Conservation (phyloP, 495 filamentous ascomycete species). For the Penicillium waksmanii region DNA sequence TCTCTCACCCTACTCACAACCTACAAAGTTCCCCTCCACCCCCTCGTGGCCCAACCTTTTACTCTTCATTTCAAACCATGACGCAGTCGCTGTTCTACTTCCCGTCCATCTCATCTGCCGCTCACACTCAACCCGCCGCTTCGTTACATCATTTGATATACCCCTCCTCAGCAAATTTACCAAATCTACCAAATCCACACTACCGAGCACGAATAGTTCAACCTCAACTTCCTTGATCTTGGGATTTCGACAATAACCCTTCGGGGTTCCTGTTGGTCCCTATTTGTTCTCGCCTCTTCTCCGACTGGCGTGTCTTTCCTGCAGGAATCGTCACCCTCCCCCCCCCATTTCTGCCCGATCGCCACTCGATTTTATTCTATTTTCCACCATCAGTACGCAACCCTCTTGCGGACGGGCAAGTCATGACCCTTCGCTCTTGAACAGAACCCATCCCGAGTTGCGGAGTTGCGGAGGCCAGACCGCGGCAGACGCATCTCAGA, state of each 20-base stretch:
- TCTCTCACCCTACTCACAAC: background rate
- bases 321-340: slow-evolving; percentile 9
- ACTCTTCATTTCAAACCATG: slow-evolving; percentile 41
- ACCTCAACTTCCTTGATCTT: slow-evolving; percentile 21
- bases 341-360: slow-evolving; percentile 26
- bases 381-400: slow-evolving; percentile 2
- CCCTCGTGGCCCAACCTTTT: slow-evolving; percentile 3
- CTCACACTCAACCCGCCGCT: slow-evolving; percentile 10
- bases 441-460: slow-evolving; percentile 1
- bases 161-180: slow-evolving; percentile 23
- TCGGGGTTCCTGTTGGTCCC: slow-evolving; percentile 12
- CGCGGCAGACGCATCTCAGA: slow-evolving; percentile 8
- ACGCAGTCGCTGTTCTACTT: slow-evolving; percentile 39
- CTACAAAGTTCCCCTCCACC: background rate
- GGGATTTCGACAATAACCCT: slow-evolving; percentile 3
- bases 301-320: slow-evolving; percentile 13
- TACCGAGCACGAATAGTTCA: slow-evolving; percentile 20
- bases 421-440: slow-evolving; percentile 20
- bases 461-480: slow-evolving; percentile 8
- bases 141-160: slow-evolving; percentile 38
- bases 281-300: background rate
- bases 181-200: background rate
- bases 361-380: slow-evolving; percentile 9
- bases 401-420: slow-evolving; percentile 9
- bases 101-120: slow-evolving; percentile 25